These are phyloP conservation scores for Schwanniomyces occidentalis DNA, from an alignment of 805 yeast genomes.

Conservation along the genomic window DNA sequence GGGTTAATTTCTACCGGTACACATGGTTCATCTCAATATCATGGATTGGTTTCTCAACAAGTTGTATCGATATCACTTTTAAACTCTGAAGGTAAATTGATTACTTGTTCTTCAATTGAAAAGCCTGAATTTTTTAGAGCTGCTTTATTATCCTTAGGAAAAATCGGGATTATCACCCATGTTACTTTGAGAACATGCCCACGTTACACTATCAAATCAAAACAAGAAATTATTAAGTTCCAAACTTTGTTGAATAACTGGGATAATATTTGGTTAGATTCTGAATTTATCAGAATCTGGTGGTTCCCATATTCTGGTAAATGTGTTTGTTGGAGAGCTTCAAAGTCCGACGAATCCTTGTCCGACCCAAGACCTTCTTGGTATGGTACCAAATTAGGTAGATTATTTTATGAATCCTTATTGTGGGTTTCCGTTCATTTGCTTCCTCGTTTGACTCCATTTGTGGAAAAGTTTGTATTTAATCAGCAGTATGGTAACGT, in stretches of 20 bases:
- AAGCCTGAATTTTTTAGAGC: conserved; percentile 73
- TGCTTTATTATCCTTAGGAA: conserved; percentile 82
- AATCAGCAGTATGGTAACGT: conserved; percentile 77
- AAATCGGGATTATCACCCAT: conserved; percentile 83
- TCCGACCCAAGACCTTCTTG: conserved; percentile 71
- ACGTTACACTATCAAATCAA: conserved; percentile 73
- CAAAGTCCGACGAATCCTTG: conserved; percentile 64
- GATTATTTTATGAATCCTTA: conserved; percentile 75
- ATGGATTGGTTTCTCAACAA: conserved; percentile 87
- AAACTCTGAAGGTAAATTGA: conserved; percentile 71
- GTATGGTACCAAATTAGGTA: conserved; percentile 81
- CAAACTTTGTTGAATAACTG: conserved; percentile 69
- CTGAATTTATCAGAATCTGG: conserved; percentile 94
- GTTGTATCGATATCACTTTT: conserved; percentile 75
- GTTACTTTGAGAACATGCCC: conserved; percentile 88
- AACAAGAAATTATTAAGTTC: conserved; percentile 79
- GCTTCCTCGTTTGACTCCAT: conserved; percentile 76
- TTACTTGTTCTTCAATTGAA: conserved; percentile 65
- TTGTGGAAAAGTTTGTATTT: conserved; percentile 82
- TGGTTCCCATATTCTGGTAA: conserved; percentile 94
- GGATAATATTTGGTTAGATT: conserved; percentile 80
- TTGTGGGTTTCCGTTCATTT: conserved; percentile 78
- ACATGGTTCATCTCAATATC: conserved; percentile 92
- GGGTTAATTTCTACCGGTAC: conserved; percentile 98
- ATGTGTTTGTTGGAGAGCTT: conserved; percentile 89